Evolutionary conservation across 345 rosid species (phyloP), one percentile per base, ranked within the genome.

Genomic region (Boechera divaricarpa): DNA sequence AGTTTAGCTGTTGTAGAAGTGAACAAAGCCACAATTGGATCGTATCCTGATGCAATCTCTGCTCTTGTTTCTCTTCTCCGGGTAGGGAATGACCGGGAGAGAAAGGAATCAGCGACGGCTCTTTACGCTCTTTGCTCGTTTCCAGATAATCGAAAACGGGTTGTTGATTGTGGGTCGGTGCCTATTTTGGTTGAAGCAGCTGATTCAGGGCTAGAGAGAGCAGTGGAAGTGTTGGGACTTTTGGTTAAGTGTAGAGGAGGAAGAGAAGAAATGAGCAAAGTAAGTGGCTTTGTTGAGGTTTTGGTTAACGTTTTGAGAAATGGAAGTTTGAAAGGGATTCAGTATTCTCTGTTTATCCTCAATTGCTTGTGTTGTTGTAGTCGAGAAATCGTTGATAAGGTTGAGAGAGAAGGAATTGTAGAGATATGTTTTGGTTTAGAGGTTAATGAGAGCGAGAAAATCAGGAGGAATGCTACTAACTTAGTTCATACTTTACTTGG

Each of bases 1-100:
- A 92, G 98, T 62, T 77, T 94, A 63, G 97, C 98, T 1, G 95
- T 92, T 0, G 94, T 96, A 1, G 98, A 96, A 76, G 99, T 96
- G 67, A 96, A 96, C 70, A 96, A 96, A 75, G 98, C 97, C 6
- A 90, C 91, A 2, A 90, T 96, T 55, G 99, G 99, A 0, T 90
- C 88, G 2, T 87, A 86, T 70, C 97, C 98, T 2, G 81, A 70
- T 68, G 98, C 92, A 47, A 88, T 96, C 63, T 67, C 77, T 41
- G 78, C 87, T 9, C 80, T 96, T 47, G 87, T 93, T n/a, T 56
- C 76, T 67, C 86, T 93, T 54, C 78, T 93, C 4, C 78, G 83
- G 31, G 47, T 75, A 38, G 99, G 98, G 9, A 86, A 84, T 66
- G 87, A 79, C 2, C 69, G 98, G 76, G 98, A 87, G 73, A 87